A percentile compares a stretch with the other conserved stretches of the same genome.
Evolutionary conservation across 257 asterid species (phyloP).

Genomic region (Solanum stenotomum): DNA sequence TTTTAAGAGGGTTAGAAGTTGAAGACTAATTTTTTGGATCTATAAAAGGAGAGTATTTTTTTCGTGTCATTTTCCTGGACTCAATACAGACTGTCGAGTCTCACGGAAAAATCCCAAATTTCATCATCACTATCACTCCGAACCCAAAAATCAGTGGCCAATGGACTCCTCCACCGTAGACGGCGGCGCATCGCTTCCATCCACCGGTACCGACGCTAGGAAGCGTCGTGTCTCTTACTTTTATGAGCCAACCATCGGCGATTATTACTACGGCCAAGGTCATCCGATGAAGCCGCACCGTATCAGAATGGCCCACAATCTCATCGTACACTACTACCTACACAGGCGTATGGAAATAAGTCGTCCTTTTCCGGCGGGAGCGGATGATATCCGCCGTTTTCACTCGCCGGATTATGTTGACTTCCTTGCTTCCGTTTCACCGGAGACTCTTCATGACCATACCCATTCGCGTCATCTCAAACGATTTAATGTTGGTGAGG

Average conservation of each 20-base stretch:
- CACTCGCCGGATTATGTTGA: slow-evolving; percentile 21
- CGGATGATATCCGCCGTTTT: slow-evolving; percentile 14
- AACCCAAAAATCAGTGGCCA: background rate
- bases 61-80: background rate
- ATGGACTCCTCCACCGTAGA: slow-evolving; percentile 12
- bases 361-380: slow-evolving; percentile 19
- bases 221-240: slow-evolving; percentile 23
- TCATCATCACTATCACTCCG: background rate
- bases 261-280: slow-evolving; percentile 23
- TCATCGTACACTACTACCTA: slow-evolving; percentile 18
- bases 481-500: slow-evolving; percentile 20
- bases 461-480: slow-evolving; percentile 22
- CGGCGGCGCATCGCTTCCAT: slow-evolving; percentile 21
- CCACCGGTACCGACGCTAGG: slow-evolving; percentile 13
- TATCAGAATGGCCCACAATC: slow-evolving; percentile 23
- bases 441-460: slow-evolving; percentile 20
- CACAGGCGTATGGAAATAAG: slow-evolving; percentile 23
- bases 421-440: slow-evolving; percentile 16
- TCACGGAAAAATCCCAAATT: background rate
- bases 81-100: background rate
- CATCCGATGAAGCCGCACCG: slow-evolving; percentile 27
- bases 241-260: slow-evolving; percentile 25
- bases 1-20: background rate
- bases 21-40: background rate
- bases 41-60: background rate